Evolutionary conservation across 192 early-diverging fungal genomes (phyloP), one percentile per base, ranked within the genome.

Genomic region (Anaeromyces robustus): DNA sequence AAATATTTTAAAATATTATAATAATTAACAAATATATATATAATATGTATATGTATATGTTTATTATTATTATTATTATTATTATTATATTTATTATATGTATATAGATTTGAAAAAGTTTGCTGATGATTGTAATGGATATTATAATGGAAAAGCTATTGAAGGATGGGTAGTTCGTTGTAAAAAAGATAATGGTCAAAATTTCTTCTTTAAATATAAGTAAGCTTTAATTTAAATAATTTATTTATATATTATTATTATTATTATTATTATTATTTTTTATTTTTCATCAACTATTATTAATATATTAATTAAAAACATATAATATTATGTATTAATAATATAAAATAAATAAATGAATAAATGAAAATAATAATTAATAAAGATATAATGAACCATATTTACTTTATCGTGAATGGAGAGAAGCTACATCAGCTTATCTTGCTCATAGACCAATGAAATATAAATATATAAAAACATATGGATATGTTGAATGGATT

Each of bases 161-260:
- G 97, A 99, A 84, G 97, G 97, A 19, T 96, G 95, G 83, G 97
- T 99, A 12, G 89, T 99, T 28, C 89, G 97, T 32, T 96, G 94
- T 83, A 86, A 84, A 0, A 79, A 84, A 1, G 82, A 82, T 30
- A 77, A 77, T n/a, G 34, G 77, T 1, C 85, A 87, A 12, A 79
- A 84, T 41, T 77, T 80, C 32, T 92, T 93, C 79, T 97, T 96
- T 89, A 99, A 99, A 87, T 52, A 52, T 22, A 52, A 52, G 43
- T 52, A 16, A 41, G 14, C 13, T 16, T 41, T 16, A 16, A 12
- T 34, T 34, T 34, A 7, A 34, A 34, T 34, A 7, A 7, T 34
- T 34, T 7, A 7, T 34, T 34, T 34, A 34, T 34, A 34, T n/a
- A n/a, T n/a, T n/a, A n/a, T n/a, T n/a, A n/a, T n/a, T n/a, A n/a